Evolutionary conservation across 306 rosid genomes (phyloP).

Genomic region (Purshia tridentata): DNA sequence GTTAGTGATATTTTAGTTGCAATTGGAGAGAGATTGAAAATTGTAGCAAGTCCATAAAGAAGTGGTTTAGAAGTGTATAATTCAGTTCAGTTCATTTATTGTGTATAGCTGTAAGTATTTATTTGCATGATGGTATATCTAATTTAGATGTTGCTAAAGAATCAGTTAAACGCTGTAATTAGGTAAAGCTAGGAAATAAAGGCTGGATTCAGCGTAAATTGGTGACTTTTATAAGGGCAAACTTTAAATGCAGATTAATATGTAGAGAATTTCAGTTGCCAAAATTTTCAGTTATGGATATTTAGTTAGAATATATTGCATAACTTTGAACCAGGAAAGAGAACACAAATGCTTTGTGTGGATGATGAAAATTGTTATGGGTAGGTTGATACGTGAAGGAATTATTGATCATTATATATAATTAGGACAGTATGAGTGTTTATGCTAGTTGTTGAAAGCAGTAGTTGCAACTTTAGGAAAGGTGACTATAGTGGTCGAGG

Average conservation of each 20-base stretch:
- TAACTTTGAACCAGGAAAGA: slow-evolving; percentile 13
- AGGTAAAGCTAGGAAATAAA: neutral
- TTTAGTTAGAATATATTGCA: slow-evolving; percentile 7
- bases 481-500: slow-evolving; percentile 16
- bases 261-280: neutral
- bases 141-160: slow-evolving; percentile 4
- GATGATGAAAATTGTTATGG: neutral
- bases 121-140: slow-evolving; percentile 13
- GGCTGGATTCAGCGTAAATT: slow-evolving; percentile 1
- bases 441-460: slow-evolving; percentile 19
- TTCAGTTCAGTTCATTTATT: slow-evolving; percentile 28
- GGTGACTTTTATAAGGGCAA: neutral
- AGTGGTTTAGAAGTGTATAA: slow-evolving; percentile 14
- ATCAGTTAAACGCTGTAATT: neutral
- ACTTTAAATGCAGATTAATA: neutral
- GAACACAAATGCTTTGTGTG: neutral
- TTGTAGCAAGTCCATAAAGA: slow-evolving; percentile 3
- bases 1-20: neutral
- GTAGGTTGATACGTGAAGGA: too few relatives aligned
- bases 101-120: slow-evolving; percentile 5
- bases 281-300: slow-evolving; percentile 12
- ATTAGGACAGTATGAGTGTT: slow-evolving; percentile 10
- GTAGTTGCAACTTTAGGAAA: slow-evolving; percentile 21
- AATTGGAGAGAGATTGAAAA: slow-evolving; percentile 11
- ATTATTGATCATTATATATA: neutral